Percentiles rank a stretch among this genome's conserved stretches.
Conservation (phyloP, 75 land plant species). For the Larix kaempferi region DNA sequence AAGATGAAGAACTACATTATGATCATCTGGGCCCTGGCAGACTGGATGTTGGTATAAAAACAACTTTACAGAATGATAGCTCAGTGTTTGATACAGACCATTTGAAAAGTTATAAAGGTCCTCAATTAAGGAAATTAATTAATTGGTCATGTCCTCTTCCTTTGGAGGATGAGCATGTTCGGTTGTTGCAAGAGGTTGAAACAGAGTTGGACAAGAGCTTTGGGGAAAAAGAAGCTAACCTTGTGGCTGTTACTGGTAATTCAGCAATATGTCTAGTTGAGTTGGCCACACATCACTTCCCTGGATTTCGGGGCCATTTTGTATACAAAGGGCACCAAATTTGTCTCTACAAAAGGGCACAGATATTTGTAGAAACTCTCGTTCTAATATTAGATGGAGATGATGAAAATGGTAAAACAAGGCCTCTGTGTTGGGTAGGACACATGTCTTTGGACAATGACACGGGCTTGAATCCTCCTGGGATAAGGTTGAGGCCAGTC, state of each 20-base stretch:
- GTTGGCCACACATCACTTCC: slow-evolving; percentile 78
- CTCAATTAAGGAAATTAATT: slow-evolving; percentile 68
- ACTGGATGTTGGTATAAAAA: slow-evolving; percentile 62
- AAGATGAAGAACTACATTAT: slow-evolving; percentile 65
- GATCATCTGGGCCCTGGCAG: slow-evolving; percentile 62
- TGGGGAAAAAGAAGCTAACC: slow-evolving; percentile 78
- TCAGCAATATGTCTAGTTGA: slow-evolving; percentile 85
- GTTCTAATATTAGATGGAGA: too few relatives aligned
- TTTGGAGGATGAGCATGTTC: slow-evolving; percentile 91
- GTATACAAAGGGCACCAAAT: slow-evolving; percentile 95
- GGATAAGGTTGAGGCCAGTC: slow-evolving; percentile 62
- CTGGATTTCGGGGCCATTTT: slow-evolving; percentile 91
- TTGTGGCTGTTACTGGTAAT: slow-evolving; percentile 69
- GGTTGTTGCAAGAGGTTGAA: slow-evolving; percentile 92
- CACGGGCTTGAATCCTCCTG: slow-evolving; percentile 77
- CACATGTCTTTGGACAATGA: slow-evolving; percentile 74
- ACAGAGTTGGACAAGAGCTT: slow-evolving; percentile 77
- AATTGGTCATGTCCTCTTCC: slow-evolving; percentile 97
- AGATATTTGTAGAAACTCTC: slow-evolving; percentile 64
- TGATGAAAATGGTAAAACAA: slow-evolving; percentile 1
- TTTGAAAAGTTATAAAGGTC: slow-evolving; percentile 67
- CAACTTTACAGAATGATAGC: slow-evolving; percentile 64
- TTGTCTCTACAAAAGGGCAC: slow-evolving; percentile 93
- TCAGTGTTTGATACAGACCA: slow-evolving; percentile 83
- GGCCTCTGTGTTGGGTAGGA: slow-evolving; percentile 87